Base-by-base conservation (phyloP, 108 stramenopile genomes). In the Skeletonema menzelii region DNA sequence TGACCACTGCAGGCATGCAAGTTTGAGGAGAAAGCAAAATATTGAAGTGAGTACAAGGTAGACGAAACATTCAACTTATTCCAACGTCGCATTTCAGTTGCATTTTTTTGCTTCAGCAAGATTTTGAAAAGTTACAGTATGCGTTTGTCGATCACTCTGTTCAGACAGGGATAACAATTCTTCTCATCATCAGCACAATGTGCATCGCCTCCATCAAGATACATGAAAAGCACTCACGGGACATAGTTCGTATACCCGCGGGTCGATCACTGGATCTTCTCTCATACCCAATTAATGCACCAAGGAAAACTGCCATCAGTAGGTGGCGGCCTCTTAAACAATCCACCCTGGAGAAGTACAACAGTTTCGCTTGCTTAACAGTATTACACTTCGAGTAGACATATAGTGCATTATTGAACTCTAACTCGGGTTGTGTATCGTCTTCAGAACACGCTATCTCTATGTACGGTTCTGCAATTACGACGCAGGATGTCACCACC, bases 161-260 rank as follows among this genome's bases (percentile, higher is more conserved):
- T 53, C 22, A 53, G 49, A 53, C 49, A 53, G 49, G 49, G 49
- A 53, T 53, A 53, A 53, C 49, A 24, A 17, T 53, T 24, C 49
- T 53, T 53, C 49, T 53, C 49, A 0, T 53, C 49, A 85, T 76
- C 3, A 82, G 83, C 63, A 86, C 83, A n/a, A 82, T 27, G 22
- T 77, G 56, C n/a, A 82, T 32, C 31, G 31, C 31, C 84, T 20
- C 85, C 78, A 5, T 85, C 37, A 12, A 69, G 0, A 2, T 1
- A 1, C 17, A 2, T 46, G 4, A 13, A 7, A 5, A 19, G 19
- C 10, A 53, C 49, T 53, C 24, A 53, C 49, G 47, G 3, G 84
- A 62, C 90, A 93, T 93, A 8, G 92, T 91, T 32, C 90, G 64
- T 6, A 90, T 84, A 1, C 91, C 91, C 12, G 91, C 91, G 5